These are phyloP conservation scores for Brettanomyces nanus DNA, from an alignment of 805 yeast genomes.

Conservation along the genomic window DNA sequence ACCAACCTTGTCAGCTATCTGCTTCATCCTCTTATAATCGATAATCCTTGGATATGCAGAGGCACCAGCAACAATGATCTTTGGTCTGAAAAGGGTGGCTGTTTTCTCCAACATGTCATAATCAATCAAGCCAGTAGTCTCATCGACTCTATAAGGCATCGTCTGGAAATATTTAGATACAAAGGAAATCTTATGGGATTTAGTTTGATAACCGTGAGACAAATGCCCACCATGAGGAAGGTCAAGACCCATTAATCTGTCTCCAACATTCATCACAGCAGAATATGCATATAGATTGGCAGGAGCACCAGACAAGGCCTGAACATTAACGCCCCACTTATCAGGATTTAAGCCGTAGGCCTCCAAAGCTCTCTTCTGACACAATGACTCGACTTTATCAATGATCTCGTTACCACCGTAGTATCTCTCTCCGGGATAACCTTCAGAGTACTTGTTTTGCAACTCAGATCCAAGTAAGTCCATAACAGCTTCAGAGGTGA, in stretches of 20 bases:
- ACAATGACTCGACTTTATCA: constrained; percentile 81
- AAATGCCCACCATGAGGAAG: constrained; percentile 98
- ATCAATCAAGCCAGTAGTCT: constrained; percentile 83
- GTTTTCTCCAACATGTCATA: constrained; percentile 80
- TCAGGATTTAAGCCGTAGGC: constrained; percentile 71
- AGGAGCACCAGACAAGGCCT: constrained; percentile 92
- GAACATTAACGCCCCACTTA: constrained; percentile 97
- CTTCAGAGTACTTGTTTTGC: constrained; percentile 98
- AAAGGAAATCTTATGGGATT: constrained; percentile 79
- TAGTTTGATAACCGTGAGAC: constrained; percentile 94
- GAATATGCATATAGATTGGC: constrained; percentile 92
- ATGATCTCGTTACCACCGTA: constrained; percentile 97
- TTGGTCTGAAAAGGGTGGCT: constrained; percentile 86
- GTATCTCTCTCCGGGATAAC: constrained; percentile 96
- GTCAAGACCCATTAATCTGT: constrained; percentile 94
- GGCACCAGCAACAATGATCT: constrained; percentile 92
- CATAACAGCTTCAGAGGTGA: constrained; percentile 91
- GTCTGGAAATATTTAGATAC: constrained; percentile 94
- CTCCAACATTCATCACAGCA: constrained; percentile 82
- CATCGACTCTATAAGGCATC: constrained; percentile 91
- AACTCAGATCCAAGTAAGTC: constrained; percentile 91
- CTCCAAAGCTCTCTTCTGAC: constrained; percentile 86
- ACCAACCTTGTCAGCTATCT: constrained; percentile 87
- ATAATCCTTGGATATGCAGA: constrained; percentile 90
- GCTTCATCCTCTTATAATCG: constrained; percentile 84